Conservation (phyloP, 495 filamentous ascomycete genomes). For the Cercophora newfieldiana region DNA sequence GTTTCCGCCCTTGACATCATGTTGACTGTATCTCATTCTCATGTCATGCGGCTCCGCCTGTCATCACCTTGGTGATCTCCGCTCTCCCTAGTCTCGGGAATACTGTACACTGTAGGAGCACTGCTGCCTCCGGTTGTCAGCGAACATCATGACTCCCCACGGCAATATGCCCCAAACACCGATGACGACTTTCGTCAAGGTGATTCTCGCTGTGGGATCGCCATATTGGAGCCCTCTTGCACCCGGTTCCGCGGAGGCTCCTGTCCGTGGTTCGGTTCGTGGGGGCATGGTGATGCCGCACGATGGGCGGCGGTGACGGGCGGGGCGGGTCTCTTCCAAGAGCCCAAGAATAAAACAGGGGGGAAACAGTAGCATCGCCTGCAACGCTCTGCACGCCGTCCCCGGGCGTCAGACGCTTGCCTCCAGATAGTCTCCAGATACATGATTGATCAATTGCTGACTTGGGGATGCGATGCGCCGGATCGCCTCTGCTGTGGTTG, state of each 20-base stretch:
- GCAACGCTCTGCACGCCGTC: not conserved
- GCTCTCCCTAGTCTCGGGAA: no score
- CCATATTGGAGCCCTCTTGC: not conserved
- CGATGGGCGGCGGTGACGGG: no score
- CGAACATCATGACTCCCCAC: not conserved
- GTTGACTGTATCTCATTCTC: not conserved
- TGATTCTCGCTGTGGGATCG: not conserved
- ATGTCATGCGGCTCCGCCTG: not conserved
- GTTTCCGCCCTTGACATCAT: not conserved
- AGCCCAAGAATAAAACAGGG: no score
- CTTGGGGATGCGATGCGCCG: no score
- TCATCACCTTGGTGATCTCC: not conserved
- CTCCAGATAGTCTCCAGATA: not conserved
- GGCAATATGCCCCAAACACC: not conserved
- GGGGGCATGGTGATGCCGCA: not conserved
- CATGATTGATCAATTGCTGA: not conserved
- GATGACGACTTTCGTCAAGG: not conserved
- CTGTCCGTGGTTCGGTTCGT: not conserved
- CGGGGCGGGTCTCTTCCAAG: no score
- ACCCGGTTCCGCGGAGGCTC: slow-evolving; percentile 5
- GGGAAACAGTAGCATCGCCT: not conserved
- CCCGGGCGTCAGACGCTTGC: not conserved
- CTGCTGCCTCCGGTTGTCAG: not conserved
- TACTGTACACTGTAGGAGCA: not conserved
- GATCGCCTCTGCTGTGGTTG: not conserved